Percentiles rank a stretch among this genome's conserved stretches.
These are phyloP conservation scores for Globisporangium nodosum DNA, from an alignment of 352 stramenopile genomes.

Conservation along the genomic window DNA sequence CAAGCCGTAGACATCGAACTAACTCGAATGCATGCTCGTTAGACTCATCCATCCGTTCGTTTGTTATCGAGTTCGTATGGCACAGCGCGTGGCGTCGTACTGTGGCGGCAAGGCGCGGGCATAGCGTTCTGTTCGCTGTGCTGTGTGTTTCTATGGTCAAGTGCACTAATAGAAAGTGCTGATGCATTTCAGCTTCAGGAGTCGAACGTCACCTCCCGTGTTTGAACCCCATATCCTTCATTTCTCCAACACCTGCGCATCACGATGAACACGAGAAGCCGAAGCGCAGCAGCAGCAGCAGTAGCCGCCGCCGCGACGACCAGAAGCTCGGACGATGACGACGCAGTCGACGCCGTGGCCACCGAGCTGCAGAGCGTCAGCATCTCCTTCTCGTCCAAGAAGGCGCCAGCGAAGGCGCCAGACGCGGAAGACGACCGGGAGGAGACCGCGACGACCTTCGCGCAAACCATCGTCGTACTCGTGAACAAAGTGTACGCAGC, in stretches of 20 bases:
- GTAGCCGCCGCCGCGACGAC: neutral
- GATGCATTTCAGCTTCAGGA: too few relatives aligned
- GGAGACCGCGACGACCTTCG: conserved; percentile 1
- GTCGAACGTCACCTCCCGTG: too few relatives aligned
- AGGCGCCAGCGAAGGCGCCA: neutral
- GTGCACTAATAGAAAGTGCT: too few relatives aligned
- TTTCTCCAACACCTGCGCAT: too few relatives aligned
- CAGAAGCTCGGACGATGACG: neutral
- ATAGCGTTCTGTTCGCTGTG: too few relatives aligned
- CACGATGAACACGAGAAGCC: neutral
- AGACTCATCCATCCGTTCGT: neutral
- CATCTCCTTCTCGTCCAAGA: neutral
- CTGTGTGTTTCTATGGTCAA: too few relatives aligned
- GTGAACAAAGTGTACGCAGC: conserved; percentile 28
- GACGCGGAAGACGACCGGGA: neutral
- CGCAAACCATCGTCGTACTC: conserved; percentile 17
- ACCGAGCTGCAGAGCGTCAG: neutral
- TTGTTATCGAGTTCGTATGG: too few relatives aligned
- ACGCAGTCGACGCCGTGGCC: neutral
- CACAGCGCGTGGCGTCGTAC: too few relatives aligned
- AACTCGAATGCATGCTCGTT: conserved; percentile 14
- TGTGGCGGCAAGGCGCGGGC: too few relatives aligned
- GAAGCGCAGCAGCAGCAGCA: neutral
- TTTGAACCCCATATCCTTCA: too few relatives aligned
- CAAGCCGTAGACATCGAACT: conserved; percentile 1